Evolutionary conservation across 176 grass and related monocot genomes (phyloP).

Genomic region (Aegilops umbellulata): DNA sequence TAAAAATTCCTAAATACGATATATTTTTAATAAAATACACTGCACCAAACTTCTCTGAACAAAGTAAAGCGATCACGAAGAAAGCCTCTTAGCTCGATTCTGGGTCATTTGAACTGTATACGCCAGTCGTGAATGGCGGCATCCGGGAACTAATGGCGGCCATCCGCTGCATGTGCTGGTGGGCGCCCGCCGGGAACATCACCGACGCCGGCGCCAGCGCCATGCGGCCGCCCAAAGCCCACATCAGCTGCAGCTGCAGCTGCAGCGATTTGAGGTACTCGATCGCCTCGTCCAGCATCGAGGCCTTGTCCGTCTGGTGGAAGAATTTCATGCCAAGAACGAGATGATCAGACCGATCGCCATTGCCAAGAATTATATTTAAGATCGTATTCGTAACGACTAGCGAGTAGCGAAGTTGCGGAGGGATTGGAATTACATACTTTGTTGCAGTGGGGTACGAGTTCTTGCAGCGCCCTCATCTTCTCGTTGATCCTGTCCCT

Average conservation of each 20-base stretch:
- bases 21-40: too few species aligned
- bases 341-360: background rate
- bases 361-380: background rate
- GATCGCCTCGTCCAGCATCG: conserved; percentile 92
- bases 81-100: background rate
- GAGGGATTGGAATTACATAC: conserved; percentile 20
- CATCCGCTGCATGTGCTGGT: conserved; percentile 66
- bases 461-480: conserved; percentile 91
- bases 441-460: conserved; percentile 91
- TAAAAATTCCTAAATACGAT: background rate
- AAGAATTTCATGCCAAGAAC: background rate
- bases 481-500: conserved; percentile 93
- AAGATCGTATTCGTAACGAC: background rate
- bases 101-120: background rate
- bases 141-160: conserved; percentile 33
- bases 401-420: background rate
- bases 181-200: conserved; percentile 54
- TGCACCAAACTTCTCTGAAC: background rate
- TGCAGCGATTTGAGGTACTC: conserved; percentile 88
- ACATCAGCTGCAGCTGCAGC: conserved; percentile 89
- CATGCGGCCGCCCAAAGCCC: conserved; percentile 56
- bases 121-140: conserved; percentile 27
- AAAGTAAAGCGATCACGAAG: background rate
- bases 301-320: conserved; percentile 74
- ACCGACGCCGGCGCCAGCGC: conserved; percentile 37